phyloP scores from a whole-genome alignment of 768 basidiomycete species.

The Boletus barrowsii region DNA sequence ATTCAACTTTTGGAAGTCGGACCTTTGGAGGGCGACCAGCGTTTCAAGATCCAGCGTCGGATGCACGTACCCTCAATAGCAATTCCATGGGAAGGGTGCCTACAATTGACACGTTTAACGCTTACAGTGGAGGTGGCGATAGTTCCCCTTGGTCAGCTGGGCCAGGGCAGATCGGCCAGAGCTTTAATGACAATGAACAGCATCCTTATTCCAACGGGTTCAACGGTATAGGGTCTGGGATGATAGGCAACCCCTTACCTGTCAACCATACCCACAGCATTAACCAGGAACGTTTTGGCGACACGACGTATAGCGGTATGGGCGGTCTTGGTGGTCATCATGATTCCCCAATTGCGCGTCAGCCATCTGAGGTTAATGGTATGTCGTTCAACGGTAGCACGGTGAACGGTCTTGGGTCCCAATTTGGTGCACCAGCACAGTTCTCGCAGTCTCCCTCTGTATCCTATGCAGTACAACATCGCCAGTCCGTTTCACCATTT shows the following conservation, averaged over 20 bases:
- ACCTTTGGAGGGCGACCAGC: slow-evolving; percentile 34
- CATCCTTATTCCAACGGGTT: slow-evolving; percentile 27
- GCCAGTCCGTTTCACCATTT: slow-evolving; percentile 22
- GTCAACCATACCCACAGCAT: slow-evolving; percentile 20
- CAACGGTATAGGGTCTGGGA: slow-evolving; percentile 16
- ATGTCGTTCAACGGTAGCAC: slow-evolving; percentile 15
- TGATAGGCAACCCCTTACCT: slow-evolving; percentile 17
- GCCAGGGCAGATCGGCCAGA: slow-evolving; percentile 20
- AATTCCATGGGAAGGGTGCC: slow-evolving; percentile 31
- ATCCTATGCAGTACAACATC: slow-evolving; percentile 19
- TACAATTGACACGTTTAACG: slow-evolving; percentile 39
- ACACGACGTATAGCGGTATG: slow-evolving; percentile 23
- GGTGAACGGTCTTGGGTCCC: slow-evolving; percentile 20
- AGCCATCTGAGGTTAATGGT: slow-evolving; percentile 24
- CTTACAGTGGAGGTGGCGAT: slow-evolving; percentile 32
- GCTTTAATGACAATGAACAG: slow-evolving; percentile 20
- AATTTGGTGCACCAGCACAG: slow-evolving; percentile 16
- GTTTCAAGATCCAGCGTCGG: slow-evolving; percentile 40
- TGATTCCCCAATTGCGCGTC: slow-evolving; percentile 23
- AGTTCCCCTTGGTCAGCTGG: slow-evolving; percentile 35
- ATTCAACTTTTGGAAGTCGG: slow-evolving; percentile 36
- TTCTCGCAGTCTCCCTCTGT: slow-evolving; percentile 22
- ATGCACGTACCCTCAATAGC: slow-evolving; percentile 37
- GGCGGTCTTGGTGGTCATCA: slow-evolving; percentile 21
- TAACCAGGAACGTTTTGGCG: slow-evolving; percentile 26